Conservation (phyloP, 441 rosid species). For the Bocquillonia castaneifolia region DNA sequence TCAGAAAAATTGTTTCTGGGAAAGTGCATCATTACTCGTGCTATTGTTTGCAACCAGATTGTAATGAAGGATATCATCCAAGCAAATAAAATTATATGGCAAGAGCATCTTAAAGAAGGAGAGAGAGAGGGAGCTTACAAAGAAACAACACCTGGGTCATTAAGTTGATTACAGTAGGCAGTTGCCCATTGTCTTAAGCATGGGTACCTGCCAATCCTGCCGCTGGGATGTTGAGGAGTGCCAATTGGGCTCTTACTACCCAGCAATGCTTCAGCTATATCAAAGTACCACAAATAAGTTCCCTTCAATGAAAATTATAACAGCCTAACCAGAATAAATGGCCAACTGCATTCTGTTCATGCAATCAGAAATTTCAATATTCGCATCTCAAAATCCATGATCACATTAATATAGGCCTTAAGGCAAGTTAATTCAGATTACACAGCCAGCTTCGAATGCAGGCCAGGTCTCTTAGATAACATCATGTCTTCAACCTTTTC, state of each 20-base stretch:
- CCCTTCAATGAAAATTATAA: not conserved
- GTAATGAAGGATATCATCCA: not conserved
- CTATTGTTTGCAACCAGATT: not conserved
- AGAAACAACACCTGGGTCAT: conserved; percentile 29
- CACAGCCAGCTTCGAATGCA: not conserved
- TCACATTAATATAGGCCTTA: not conserved
- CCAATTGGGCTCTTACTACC: conserved; percentile 27
- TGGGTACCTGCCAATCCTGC: conserved; percentile 24
- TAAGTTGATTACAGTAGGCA: conserved; percentile 20
- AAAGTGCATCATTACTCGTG: not conserved
- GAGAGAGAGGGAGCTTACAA: conserved; percentile 30
- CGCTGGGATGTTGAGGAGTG: conserved; percentile 18
- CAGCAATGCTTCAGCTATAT: conserved; percentile 35
- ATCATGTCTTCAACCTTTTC: conserved; percentile 1
- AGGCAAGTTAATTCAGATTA: not conserved
- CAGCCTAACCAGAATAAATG: not conserved
- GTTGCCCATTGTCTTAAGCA: conserved; percentile 32
- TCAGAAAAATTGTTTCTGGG: not conserved
- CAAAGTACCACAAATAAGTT: conserved; percentile 11
- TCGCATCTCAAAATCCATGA: not conserved
- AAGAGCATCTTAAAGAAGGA: not conserved
- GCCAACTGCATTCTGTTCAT: not conserved
- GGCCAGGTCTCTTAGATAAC: not conserved
- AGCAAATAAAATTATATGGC: not conserved
- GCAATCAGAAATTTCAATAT: conserved; percentile 1